phyloP scores from a whole-genome alignment of 495 filamentous ascomycete genomes.

The Penicillium daleae region DNA sequence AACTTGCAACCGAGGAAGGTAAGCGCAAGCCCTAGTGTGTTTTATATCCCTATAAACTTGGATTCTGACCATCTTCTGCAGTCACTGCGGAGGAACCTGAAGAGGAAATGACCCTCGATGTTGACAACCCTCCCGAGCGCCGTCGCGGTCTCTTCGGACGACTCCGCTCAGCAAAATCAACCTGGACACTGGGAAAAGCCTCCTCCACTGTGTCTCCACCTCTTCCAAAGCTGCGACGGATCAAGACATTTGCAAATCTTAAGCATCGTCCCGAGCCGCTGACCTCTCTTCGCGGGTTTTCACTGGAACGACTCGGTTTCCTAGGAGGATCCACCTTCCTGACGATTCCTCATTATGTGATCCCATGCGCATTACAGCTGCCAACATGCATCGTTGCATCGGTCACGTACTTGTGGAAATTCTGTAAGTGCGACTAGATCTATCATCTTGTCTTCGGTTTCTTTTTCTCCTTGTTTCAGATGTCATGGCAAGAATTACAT shows the following conservation, averaged over 20 bases:
- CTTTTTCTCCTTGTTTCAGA: background rate
- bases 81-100: background rate
- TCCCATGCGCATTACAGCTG: conserved; percentile 64
- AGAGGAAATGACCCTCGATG: background rate
- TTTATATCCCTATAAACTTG: background rate
- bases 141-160: conserved; percentile 32
- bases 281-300: conserved; percentile 62
- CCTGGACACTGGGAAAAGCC: conserved; percentile 35
- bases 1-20: conserved; percentile 10
- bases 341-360: conserved; percentile 66
- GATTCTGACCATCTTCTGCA: conserved; percentile 9
- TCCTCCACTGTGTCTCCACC: conserved; percentile 44
- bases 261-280: conserved; percentile 43
- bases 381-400: conserved; percentile 78
- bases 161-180: conserved; percentile 43
- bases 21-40: background rate
- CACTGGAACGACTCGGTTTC: conserved; percentile 67
- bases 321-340: conserved; percentile 73
- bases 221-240: conserved; percentile 55
- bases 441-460: no score
- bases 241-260: conserved; percentile 42
- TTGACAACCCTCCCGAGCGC: background rate
- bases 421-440: conserved; percentile 54
- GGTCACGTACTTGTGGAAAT: conserved; percentile 63
- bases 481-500: conserved; percentile 9